Percentiles rank a stretch among this genome's conserved stretches.
Evolutionary conservation across 306 rosid genomes (phyloP).

Genomic region (Mimosa bimucronata): DNA sequence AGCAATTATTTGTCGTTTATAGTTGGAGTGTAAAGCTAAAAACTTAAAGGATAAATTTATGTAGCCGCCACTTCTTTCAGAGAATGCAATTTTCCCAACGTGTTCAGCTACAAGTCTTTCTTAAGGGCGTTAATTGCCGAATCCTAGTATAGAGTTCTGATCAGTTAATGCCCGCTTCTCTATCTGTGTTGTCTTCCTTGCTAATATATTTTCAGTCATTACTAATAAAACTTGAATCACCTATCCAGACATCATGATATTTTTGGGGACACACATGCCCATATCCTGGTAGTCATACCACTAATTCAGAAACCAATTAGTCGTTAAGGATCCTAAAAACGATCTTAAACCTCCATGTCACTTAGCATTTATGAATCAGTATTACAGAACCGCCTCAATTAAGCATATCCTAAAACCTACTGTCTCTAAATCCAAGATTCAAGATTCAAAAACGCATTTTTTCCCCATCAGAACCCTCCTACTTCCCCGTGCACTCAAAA

Average conservation of each 20-base stretch:
- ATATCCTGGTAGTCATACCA: background rate
- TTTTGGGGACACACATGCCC: slow-evolving; percentile 19
- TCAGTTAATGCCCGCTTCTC: background rate
- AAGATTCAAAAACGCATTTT: background rate
- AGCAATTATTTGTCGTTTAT: background rate
- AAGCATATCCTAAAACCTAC: slow-evolving; percentile 28
- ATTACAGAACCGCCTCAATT: slow-evolving; percentile 17
- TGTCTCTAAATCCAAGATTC: slow-evolving; percentile 3
- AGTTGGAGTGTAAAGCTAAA: background rate
- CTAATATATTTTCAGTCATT: background rate
- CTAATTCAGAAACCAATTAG: slow-evolving; percentile 18
- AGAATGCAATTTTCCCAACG: background rate
- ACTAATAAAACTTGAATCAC: slow-evolving; percentile 6
- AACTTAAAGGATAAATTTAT: background rate
- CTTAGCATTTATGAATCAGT: slow-evolving; percentile 22
- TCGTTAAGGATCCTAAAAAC: background rate
- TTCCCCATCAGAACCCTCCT: background rate
- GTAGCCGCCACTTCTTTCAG: background rate
- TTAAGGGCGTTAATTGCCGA: background rate
- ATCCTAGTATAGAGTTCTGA: background rate
- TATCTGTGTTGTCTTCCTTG: background rate
- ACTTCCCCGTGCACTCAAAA: background rate
- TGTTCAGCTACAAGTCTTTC: background rate
- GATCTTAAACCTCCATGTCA: background rate
- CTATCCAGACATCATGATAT: background rate